Conservation (phyloP, 495 filamentous ascomycete species). For the Penicillium egyptiacum region DNA sequence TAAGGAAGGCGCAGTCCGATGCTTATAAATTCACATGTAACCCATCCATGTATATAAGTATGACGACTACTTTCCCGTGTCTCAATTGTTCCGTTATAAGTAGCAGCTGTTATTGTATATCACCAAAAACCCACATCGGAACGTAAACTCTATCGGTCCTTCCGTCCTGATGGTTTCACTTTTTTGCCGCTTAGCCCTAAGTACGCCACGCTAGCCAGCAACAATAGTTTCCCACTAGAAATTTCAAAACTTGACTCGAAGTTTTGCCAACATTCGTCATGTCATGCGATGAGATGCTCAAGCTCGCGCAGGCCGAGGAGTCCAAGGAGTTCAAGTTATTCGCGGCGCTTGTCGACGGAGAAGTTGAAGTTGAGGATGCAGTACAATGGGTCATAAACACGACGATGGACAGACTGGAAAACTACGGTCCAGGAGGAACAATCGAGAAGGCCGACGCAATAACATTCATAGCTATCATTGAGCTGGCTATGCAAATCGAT, state of each 20-base stretch:
- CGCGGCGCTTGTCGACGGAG: not conserved
- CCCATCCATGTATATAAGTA: too few species aligned
- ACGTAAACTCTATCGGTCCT: too few species aligned
- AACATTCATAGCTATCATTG: not conserved
- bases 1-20: too few species aligned
- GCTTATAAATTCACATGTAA: too few species aligned
- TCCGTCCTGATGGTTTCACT: too few species aligned
- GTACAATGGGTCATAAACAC: slow-evolving; percentile 3
- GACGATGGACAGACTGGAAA: slow-evolving; percentile 5
- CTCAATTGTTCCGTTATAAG: too few species aligned
- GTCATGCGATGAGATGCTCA: not conserved
- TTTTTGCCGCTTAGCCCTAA: not conserved
- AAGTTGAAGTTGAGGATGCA: not conserved
- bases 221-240: not conserved
- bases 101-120: too few species aligned
- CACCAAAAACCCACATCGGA: too few species aligned
- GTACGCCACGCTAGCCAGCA: not conserved
- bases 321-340: slow-evolving; percentile 1
- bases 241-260: not conserved
- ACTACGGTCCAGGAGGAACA: not conserved
- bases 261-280: not conserved
- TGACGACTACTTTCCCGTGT: too few species aligned
- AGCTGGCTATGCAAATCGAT: slow-evolving; percentile 4
- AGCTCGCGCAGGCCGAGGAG: not conserved
- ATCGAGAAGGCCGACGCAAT: slow-evolving; percentile 5